These are phyloP conservation scores for Candida albicans DNA, from an alignment of 1,139 yeast genomes.

Conservation along the genomic window DNA sequence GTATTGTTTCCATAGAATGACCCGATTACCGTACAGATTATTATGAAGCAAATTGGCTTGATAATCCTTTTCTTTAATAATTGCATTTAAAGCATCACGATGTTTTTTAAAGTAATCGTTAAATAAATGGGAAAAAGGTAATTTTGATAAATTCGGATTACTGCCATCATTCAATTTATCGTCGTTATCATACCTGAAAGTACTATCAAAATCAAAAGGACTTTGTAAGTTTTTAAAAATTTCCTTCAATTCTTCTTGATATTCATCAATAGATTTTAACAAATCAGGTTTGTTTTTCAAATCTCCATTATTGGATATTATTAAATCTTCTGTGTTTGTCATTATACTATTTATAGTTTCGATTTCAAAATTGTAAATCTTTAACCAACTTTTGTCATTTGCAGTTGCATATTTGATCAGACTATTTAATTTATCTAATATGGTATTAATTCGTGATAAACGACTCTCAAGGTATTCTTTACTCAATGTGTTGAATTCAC, in stretches of 20 bases:
- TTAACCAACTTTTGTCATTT: slow-evolving; percentile 38
- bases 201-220: slow-evolving; percentile 37
- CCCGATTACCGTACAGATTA: slow-evolving; percentile 27
- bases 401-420: slow-evolving; percentile 29
- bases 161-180: slow-evolving; percentile 9
- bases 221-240: slow-evolving; percentile 31
- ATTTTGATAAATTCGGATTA: slow-evolving; percentile 13
- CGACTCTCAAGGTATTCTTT: slow-evolving; percentile 33
- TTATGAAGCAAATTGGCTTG: slow-evolving; percentile 26
- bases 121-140: slow-evolving; percentile 36
- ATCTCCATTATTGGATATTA: slow-evolving; percentile 20
- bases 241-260: slow-evolving; percentile 30
- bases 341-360: slow-evolving; percentile 34
- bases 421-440: slow-evolving; percentile 27
- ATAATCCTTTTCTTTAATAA: slow-evolving; percentile 32
- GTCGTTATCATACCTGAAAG: slow-evolving; percentile 15
- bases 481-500: slow-evolving; percentile 33
- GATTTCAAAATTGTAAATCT: slow-evolving; percentile 33
- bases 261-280: slow-evolving; percentile 24
- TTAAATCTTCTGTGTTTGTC: slow-evolving; percentile 34
- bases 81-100: slow-evolving; percentile 25
- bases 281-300: slow-evolving; percentile 20
- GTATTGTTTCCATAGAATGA: slow-evolving; percentile 37
- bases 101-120: slow-evolving; percentile 26
- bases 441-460: slow-evolving; percentile 29